Conservation (phyloP, 2,329 filamentous ascomycete genomes). For the Beauveria australis region DNA sequence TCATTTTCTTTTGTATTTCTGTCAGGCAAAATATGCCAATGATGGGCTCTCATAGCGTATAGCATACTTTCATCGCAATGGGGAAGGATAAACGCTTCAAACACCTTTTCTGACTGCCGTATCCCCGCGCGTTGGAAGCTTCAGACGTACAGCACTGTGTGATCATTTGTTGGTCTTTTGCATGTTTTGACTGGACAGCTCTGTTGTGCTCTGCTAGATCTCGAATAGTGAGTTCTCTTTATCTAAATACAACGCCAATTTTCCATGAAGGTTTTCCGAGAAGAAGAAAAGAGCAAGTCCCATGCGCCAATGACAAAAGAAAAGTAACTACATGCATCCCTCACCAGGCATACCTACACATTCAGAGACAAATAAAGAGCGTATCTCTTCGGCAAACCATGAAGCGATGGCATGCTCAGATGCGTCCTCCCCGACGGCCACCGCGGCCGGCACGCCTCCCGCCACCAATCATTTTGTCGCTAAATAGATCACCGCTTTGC, state of each 20-base stretch:
- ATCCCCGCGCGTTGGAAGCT: too few species aligned
- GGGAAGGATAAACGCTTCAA: slow-evolving; percentile 14
- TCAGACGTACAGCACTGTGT: background rate
- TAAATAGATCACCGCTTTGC: slow-evolving; percentile 33
- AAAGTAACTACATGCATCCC: background rate
- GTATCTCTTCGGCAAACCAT: background rate
- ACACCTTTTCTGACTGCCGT: background rate
- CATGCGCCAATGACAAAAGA: background rate
- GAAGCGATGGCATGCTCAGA: background rate
- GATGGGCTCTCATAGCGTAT: slow-evolving; percentile 19
- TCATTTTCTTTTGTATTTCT: slow-evolving; percentile 18
- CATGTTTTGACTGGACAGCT: background rate
- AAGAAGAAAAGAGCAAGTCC: background rate
- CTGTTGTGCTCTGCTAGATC: background rate
- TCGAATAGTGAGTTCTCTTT: background rate
- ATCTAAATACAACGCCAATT: background rate
- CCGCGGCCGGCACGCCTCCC: slow-evolving; percentile 16
- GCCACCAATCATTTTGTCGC: slow-evolving; percentile 34
- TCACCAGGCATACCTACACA: background rate
- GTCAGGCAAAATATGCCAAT: slow-evolving; percentile 14
- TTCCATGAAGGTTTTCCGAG: background rate
- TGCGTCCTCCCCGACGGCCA: slow-evolving; percentile 9
- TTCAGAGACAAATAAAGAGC: background rate
- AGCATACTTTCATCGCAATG: slow-evolving; percentile 16
- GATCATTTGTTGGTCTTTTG: background rate